Conservation (phyloP, 2,329 filamentous ascomycete genomes). For the Paecilomyces fulvus region DNA sequence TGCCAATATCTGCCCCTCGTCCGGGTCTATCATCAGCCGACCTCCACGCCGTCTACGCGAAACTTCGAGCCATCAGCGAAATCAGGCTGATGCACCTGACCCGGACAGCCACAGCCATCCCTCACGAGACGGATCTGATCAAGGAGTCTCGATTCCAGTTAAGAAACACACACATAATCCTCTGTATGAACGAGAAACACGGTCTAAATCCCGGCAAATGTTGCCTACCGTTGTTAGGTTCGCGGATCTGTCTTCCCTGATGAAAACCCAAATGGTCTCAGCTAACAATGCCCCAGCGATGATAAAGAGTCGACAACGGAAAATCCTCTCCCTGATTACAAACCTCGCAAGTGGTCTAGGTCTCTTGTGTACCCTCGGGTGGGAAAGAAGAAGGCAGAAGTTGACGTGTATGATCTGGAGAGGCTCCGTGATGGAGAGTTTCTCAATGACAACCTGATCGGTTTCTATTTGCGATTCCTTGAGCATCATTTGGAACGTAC, state of each 20-base stretch:
- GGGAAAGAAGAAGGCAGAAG: constrained; percentile 41
- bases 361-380: constrained; percentile 36
- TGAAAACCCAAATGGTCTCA: not conserved
- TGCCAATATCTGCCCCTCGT: constrained; percentile 2
- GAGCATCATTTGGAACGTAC: constrained; percentile 52
- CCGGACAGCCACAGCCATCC: constrained; percentile 6
- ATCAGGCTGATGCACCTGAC: constrained; percentile 1
- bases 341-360: constrained; percentile 11
- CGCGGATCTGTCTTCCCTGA: constrained; percentile 6
- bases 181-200: constrained; percentile 17
- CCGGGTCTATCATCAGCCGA: constrained; percentile 1
- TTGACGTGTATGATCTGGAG: constrained; percentile 43
- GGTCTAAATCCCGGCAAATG: constrained; percentile 20
- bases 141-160: constrained; percentile 19
- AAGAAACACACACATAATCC: constrained; percentile 13
- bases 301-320: constrained; percentile 2
- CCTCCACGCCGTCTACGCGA: constrained; percentile 5
- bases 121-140: constrained; percentile 3
- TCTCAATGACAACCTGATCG: constrained; percentile 86
- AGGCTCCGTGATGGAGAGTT: constrained; percentile 77
- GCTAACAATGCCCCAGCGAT: not conserved
- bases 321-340: not conserved
- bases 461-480: constrained; percentile 73
- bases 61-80: not conserved
- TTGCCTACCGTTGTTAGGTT: constrained; percentile 11